Conservation (phyloP, 352 stramenopile genomes). For the Pythium inflatum region DNA sequence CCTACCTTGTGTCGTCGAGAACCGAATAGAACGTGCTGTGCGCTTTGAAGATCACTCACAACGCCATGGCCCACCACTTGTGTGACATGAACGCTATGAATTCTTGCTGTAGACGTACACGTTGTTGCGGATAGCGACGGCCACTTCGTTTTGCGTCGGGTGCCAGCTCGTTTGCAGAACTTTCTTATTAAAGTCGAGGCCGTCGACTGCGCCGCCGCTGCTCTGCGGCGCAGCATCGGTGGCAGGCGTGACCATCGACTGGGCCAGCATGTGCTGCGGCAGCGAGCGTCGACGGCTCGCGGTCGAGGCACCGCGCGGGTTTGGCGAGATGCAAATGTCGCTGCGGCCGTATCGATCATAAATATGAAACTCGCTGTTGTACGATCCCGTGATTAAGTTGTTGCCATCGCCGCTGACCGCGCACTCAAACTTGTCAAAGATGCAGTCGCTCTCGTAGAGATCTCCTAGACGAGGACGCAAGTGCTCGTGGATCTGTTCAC, state of each 20-base stretch:
- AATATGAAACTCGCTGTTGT: constrained; percentile 95
- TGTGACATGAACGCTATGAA: no score
- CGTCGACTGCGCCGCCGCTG: constrained; percentile 32
- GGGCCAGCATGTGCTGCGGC: constrained; percentile 62
- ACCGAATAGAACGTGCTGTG: no score
- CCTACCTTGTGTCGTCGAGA: no score
- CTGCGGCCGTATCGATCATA: constrained; percentile 84
- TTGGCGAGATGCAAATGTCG: constrained; percentile 74
- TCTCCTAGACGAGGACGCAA: constrained; percentile 87
- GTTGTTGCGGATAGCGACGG: constrained; percentile 82
- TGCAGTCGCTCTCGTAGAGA: constrained; percentile 96
- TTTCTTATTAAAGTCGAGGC: constrained; percentile 84
- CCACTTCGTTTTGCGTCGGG: constrained; percentile 77
- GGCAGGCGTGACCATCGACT: constrained; percentile 54
- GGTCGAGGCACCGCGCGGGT: constrained; percentile 39
- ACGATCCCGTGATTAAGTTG: constrained; percentile 94
- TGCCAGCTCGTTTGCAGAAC: constrained; percentile 89
- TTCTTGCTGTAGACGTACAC: constrained; percentile 86
- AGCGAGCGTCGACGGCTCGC: constrained; percentile 69
- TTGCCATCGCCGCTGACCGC: constrained; percentile 90
- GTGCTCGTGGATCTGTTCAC: constrained; percentile 89
- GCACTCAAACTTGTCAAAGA: constrained; percentile 98
- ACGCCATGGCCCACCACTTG: no score
- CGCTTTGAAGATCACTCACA: no score
- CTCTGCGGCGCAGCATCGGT: constrained; percentile 18